Conservation (phyloP, 345 rosid species). For the Citrus unshiu region DNA sequence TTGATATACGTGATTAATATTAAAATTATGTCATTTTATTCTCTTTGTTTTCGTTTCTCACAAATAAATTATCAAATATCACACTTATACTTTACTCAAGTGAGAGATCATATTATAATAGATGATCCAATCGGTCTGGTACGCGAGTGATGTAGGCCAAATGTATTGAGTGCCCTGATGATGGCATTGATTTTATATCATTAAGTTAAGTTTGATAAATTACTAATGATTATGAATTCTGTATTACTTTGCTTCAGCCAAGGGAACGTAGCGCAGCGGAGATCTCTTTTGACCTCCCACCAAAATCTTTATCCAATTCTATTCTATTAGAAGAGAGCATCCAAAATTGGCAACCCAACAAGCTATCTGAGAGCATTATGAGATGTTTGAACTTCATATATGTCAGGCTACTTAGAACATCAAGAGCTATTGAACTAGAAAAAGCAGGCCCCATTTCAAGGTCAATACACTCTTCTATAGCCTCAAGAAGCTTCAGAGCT, state of each 20-base stretch:
- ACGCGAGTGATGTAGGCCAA: background rate
- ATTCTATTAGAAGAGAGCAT: conserved; percentile 53
- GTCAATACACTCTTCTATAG: conserved; percentile 44
- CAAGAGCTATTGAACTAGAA: conserved; percentile 80
- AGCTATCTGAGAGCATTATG: conserved; percentile 81
- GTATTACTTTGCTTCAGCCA: conserved; percentile 33
- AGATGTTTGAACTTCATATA: conserved; percentile 76
- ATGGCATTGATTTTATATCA: background rate
- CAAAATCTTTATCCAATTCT: conserved; percentile 50
- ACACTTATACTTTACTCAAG: background rate
- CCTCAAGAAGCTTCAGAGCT: conserved; percentile 73
- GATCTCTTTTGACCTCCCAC: conserved; percentile 38
- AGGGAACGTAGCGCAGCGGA: conserved; percentile 50
- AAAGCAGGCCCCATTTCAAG: conserved; percentile 65
- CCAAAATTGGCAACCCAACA: conserved; percentile 77
- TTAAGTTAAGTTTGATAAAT: background rate
- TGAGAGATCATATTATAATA: background rate
- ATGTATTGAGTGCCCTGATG: background rate
- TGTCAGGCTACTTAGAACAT: conserved; percentile 74
- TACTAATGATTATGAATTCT: background rate
- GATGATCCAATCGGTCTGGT: background rate
- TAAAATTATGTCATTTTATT: background rate
- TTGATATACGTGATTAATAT: background rate
- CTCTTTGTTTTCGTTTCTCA: background rate
- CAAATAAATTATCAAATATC: background rate